Evolutionary conservation across 2,329 filamentous ascomycete genomes (phyloP), one percentile per base, ranked within the genome.

Genomic region (Botrytis pseudocinerea): DNA sequence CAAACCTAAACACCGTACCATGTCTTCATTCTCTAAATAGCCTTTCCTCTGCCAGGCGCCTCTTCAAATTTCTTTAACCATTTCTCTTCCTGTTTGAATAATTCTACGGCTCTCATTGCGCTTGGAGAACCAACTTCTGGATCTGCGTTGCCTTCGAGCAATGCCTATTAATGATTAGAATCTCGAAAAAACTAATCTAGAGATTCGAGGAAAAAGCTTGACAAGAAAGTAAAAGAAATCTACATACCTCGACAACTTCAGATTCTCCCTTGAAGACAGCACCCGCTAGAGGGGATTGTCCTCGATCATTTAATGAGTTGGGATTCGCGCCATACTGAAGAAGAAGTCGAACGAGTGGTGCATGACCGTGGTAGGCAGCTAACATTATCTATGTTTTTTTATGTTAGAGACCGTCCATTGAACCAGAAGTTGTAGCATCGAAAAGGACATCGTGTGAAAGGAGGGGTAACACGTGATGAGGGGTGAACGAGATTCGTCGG

Each of bases 261-360:
- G 87, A 86, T 78, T 91, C 90, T 18, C 88, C 88, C 81, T 93
- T 93, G 81, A 93, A 93, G 14, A 93, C 89, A 0, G 91, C 91
- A 0, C 92, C 91, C 0, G 91, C 91, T 5, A 93, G 83, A 0
- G 90, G 89, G 75, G 89, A 92, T 82, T 93, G 92, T 0, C 89
- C 89, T 62, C 87, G 82, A 74, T 91, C 91, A 75, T 93, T 93
- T 42, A 93, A 78, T 1, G 87, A 84, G 80, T 93, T 92, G 0
- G 90, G 86, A 77, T 93, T 90, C 1, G 90, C 90, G 1, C 90
- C 89, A 73, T 89, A 84, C 42, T 87, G 83, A 1, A 93, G 80
- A 18, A 93, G 85, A 73, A 91, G 83, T 64, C 83, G 84, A 40
- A 91, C 89, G 0, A 92, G 85, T 0, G 87, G 84, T 2, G 86